Conservation (phyloP, 257 asterid species). For the Leonotis leonurus region DNA sequence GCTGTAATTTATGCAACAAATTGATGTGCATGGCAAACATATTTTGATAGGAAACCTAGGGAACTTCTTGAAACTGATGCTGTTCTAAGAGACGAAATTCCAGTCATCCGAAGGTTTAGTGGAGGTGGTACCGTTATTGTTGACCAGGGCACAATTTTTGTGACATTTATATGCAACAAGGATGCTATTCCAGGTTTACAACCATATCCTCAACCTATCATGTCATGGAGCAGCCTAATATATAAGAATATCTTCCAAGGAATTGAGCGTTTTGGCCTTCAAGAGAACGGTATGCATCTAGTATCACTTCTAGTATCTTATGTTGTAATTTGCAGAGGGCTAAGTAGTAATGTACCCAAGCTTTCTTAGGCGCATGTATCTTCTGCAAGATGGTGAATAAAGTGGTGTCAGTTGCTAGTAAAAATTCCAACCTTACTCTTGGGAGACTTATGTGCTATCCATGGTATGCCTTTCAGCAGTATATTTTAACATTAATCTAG, state of each 20-base stretch:
- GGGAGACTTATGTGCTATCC: no score
- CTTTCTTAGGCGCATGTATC: no score
- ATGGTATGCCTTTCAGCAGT: no score
- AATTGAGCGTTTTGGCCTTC: constrained; percentile 62
- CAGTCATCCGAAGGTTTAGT: constrained; percentile 76
- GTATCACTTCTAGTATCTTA: background rate
- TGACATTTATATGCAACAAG: constrained; percentile 81
- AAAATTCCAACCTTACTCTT: no score
- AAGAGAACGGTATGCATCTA: constrained; percentile 64
- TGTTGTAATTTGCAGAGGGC: no score
- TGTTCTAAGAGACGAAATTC: constrained; percentile 65
- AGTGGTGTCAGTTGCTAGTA: no score
- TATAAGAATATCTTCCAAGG: constrained; percentile 62
- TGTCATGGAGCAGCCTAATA: constrained; percentile 82
- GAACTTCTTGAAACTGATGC: constrained; percentile 65
- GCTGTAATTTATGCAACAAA: constrained; percentile 2
- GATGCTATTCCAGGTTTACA: constrained; percentile 65
- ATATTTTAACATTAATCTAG: no score
- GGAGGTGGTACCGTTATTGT: constrained; percentile 98
- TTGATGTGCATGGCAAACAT: constrained; percentile 20
- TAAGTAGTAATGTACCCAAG: no score
- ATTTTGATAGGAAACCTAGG: constrained; percentile 57
- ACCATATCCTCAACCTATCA: constrained; percentile 74
- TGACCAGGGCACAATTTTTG: constrained; percentile 68
- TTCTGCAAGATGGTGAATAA: no score